Evolutionary conservation across 306 rosid species (phyloP).

Genomic region (Crataegus laevigata): DNA sequence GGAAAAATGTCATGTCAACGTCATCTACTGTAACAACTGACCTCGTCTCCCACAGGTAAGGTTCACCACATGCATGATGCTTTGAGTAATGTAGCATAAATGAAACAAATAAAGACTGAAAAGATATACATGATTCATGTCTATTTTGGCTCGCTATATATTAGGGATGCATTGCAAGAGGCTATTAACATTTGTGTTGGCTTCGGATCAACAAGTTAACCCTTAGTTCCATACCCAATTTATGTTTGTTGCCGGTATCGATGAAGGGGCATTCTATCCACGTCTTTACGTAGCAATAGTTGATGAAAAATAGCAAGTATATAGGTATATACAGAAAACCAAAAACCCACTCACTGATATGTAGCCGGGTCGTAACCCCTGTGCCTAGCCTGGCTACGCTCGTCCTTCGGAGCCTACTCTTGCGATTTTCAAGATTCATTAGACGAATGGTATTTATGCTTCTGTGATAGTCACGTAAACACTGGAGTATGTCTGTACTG

Average conservation of each 20-base stretch:
- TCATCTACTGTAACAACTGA: constrained; percentile 85
- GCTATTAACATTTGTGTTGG: background rate
- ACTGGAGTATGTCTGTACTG: constrained; percentile 22
- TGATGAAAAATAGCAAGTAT: too few species aligned
- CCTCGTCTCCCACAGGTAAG: constrained; percentile 70
- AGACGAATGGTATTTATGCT: background rate
- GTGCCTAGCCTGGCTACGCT: too few species aligned
- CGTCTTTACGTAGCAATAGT: background rate
- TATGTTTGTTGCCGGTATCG: background rate
- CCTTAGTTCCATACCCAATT: background rate
- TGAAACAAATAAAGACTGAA: background rate
- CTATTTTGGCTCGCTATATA: background rate
- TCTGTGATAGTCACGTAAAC: background rate
- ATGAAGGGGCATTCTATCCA: background rate
- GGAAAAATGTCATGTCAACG: constrained; percentile 87
- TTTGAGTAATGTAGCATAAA: background rate
- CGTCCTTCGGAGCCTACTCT: too few species aligned
- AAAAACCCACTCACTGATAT: too few species aligned
- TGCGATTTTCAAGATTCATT: background rate
- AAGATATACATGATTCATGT: background rate
- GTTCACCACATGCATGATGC: constrained; percentile 10
- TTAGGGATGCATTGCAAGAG: background rate
- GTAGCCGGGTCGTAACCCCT: too few species aligned
- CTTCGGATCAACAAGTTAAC: background rate
- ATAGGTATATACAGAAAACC: too few species aligned